Evolutionary conservation across 192 early-diverging fungal species (phyloP), one percentile per base, ranked within the genome.

Genomic region (Allomyces arbusculus): DNA sequence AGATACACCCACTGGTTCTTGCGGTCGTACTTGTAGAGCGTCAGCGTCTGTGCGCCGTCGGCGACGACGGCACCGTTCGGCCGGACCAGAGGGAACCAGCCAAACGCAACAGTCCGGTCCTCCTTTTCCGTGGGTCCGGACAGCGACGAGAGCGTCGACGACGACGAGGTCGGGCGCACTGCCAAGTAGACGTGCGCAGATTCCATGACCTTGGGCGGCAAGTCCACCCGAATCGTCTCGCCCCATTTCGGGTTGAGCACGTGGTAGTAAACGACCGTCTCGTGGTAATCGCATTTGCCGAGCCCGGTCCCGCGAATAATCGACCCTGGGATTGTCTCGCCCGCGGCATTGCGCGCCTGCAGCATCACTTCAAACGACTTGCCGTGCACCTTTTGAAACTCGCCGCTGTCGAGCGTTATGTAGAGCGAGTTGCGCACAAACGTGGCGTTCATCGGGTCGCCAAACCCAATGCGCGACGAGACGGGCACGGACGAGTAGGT

Each of bases 61-160:
- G 73, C 70, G 16, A 89, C 71, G 64, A 86, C 81, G 23, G 79
- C 79, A 24, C 70, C 66, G 23, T 79, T 72, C 19, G 69, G 61
- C 20, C 76, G 72, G 16, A 79, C 67, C 8, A 86, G 69, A 3
- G 83, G 85, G 14, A 87, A 63, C 20, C 79, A 87, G 1, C 76
- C 81, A 69, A 83, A 86, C 1, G 85, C 85, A 65, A 88, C 77
- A 10, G 74, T 68, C 24, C 77, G 79, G 24, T 82, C 78, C 19
- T 68, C 63, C 50, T 58, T 58, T 14, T 58, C 16, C 16, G 50
- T 58, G 50, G 12, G 16, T 3, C 20, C 50, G 4, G 20, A 58
- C 16, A 58, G 50, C 50, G 20, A 14, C 7, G 50, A 14, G 50
- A 14, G 16, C 50, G 12, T 58, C 16, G 20, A 14, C 50, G 50